Conservation (phyloP, 257 asterid species). For the Nicotiana paniculata region DNA sequence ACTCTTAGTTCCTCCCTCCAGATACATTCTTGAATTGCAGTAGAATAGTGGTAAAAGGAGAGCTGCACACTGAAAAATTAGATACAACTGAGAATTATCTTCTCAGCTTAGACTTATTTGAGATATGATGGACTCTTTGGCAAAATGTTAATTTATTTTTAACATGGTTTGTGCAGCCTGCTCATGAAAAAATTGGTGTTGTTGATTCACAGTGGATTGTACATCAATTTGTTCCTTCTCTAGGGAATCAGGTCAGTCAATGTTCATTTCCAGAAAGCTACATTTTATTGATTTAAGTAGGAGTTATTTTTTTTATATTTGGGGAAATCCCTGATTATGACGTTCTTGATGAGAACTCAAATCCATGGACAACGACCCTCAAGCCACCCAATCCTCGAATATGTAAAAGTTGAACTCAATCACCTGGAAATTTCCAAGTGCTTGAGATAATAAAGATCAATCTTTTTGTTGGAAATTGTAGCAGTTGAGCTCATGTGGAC, state of each 20-base stretch:
- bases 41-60: neutral
- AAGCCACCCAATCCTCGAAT: neutral
- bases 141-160: neutral
- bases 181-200: constrained; percentile 83
- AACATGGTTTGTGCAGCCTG: constrained; percentile 43
- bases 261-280: neutral
- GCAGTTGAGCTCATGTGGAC: neutral
- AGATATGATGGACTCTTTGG: neutral
- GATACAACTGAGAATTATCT: neutral
- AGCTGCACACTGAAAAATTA: neutral
- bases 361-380: neutral
- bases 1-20: constrained; percentile 26
- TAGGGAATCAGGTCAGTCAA: constrained; percentile 71
- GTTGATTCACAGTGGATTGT: constrained; percentile 88
- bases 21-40: constrained; percentile 7
- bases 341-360: neutral
- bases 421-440: neutral
- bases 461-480: too few species aligned
- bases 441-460: neutral
- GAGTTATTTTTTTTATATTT: neutral
- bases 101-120: neutral
- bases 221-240: constrained; percentile 88
- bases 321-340: neutral
- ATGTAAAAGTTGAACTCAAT: neutral
- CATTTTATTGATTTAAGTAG: neutral